Evolutionary conservation across 2,329 filamentous ascomycete genomes (phyloP).

Genomic region (Amylocarpus encephaloides): DNA sequence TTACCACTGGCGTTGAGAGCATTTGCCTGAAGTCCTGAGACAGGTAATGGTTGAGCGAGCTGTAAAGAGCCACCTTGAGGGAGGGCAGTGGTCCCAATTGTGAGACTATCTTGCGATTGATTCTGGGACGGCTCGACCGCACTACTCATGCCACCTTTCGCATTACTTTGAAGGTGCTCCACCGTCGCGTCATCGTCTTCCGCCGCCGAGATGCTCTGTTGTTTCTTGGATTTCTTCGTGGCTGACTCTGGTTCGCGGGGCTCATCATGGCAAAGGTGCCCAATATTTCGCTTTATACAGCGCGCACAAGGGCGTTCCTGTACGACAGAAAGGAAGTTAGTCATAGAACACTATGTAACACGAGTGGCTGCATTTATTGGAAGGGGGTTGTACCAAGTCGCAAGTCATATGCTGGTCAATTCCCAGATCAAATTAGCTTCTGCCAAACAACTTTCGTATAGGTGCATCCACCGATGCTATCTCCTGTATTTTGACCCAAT

Average conservation of each 20-base stretch:
- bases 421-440: constrained; percentile 31
- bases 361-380: constrained; percentile 27
- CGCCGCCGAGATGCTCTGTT: constrained; percentile 47
- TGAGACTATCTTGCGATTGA: constrained; percentile 39
- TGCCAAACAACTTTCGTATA: constrained; percentile 30
- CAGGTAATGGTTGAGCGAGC: constrained; percentile 65
- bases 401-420: constrained; percentile 76
- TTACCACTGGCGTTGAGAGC: constrained; percentile 59
- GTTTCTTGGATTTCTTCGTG: constrained; percentile 68
- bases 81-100: constrained; percentile 29
- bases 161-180: constrained; percentile 42
- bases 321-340: constrained; percentile 27
- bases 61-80: constrained; percentile 52
- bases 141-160: constrained; percentile 42
- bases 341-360: constrained; percentile 28
- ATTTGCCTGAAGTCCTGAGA: constrained; percentile 60
- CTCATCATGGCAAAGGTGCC: constrained; percentile 96
- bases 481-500: constrained; percentile 28
- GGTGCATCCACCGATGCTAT: constrained; percentile 25
- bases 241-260: constrained; percentile 69
- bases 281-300: constrained; percentile 98
- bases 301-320: constrained; percentile 93
- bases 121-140: constrained; percentile 50
- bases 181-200: constrained; percentile 54
- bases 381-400: constrained; percentile 63